phyloP scores from a whole-genome alignment of 768 basidiomycete genomes.

The Tylopilus cervinicoccineus region DNA sequence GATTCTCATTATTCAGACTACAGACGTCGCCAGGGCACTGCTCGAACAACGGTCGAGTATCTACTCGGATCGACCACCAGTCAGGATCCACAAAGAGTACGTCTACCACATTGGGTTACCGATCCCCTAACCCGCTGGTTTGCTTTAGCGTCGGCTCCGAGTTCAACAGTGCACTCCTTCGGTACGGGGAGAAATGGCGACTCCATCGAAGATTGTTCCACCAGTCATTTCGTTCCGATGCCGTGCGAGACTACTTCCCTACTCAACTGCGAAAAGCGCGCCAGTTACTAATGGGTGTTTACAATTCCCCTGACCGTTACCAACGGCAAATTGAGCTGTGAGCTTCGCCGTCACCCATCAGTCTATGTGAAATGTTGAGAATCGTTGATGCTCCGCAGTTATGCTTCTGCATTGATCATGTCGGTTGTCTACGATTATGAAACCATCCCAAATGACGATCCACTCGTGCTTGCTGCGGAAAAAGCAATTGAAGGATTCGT shows the following conservation, averaged over 20 bases:
- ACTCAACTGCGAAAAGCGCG: conserved; percentile 27
- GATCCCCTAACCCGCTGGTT: neutral
- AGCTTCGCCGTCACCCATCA: conserved; percentile 6
- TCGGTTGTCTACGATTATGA: conserved; percentile 33
- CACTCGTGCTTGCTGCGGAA: conserved; percentile 28
- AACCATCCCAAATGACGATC: conserved; percentile 25
- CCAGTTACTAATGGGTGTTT: conserved; percentile 19
- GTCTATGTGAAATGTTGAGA: conserved; percentile 1
- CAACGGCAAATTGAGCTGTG: conserved; percentile 30
- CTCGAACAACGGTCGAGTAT: conserved; percentile 34
- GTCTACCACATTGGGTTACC: neutral
- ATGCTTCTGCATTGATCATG: conserved; percentile 32
- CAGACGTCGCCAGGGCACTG: conserved; percentile 30
- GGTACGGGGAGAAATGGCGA: conserved; percentile 29
- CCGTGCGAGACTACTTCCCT: conserved; percentile 22
- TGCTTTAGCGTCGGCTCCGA: conserved; percentile 26
- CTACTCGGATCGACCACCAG: conserved; percentile 38
- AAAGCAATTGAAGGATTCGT: conserved; percentile 26
- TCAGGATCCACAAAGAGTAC: conserved; percentile 25
- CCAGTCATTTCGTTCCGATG: conserved; percentile 29
- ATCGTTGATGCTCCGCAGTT: conserved; percentile 16
- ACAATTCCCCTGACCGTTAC: conserved; percentile 24
- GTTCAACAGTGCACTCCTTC: conserved; percentile 30
- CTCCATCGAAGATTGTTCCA: conserved; percentile 32
- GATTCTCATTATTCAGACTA: conserved; percentile 33